Evolutionary conservation across 768 basidiomycete species (phyloP).

Genomic region (Auricularia auricula-judae): DNA sequence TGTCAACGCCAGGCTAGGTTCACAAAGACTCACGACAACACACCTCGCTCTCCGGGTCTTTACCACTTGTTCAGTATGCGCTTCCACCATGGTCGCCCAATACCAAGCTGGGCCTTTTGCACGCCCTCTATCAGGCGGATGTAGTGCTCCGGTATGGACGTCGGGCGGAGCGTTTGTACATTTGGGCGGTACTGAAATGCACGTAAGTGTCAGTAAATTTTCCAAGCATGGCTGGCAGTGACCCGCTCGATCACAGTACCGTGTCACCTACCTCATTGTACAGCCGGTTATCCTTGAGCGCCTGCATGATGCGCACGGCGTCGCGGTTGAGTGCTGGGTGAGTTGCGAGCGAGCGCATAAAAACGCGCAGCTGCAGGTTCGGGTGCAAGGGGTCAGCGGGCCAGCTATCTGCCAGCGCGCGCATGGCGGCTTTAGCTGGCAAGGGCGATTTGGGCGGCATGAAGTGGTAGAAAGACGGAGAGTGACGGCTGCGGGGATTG

Average conservation of each 20-base stretch:
- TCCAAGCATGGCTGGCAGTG: too few relatives aligned
- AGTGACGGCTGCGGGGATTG: not conserved
- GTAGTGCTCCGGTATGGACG: conserved; percentile 65
- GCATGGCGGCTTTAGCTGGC: not conserved
- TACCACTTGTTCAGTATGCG: conserved; percentile 71
- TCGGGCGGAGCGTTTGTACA: conserved; percentile 50
- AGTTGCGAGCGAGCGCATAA: conserved; percentile 50
- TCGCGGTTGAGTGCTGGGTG: conserved; percentile 58
- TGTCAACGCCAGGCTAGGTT: too few relatives aligned
- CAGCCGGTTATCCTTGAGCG: conserved; percentile 43
- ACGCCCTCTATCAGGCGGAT: conserved; percentile 61
- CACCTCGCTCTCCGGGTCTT: conserved; percentile 1
- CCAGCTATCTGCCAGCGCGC: conserved; percentile 46
- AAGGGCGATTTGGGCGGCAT: not conserved
- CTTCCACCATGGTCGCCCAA: conserved; percentile 76
- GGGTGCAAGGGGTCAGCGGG: conserved; percentile 65
- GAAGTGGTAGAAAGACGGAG: not conserved
- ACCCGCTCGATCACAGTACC: not conserved
- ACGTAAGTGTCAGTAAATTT: not conserved
- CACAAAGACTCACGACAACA: too few relatives aligned
- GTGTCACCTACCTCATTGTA: conserved; percentile 41
- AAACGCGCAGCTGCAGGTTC: conserved; percentile 45
- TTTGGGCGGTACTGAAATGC: conserved; percentile 52
- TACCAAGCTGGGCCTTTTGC: conserved; percentile 66
- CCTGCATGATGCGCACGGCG: conserved; percentile 49